Conservation (phyloP, 257 asterid genomes). For the Eustoma russellianum region DNA sequence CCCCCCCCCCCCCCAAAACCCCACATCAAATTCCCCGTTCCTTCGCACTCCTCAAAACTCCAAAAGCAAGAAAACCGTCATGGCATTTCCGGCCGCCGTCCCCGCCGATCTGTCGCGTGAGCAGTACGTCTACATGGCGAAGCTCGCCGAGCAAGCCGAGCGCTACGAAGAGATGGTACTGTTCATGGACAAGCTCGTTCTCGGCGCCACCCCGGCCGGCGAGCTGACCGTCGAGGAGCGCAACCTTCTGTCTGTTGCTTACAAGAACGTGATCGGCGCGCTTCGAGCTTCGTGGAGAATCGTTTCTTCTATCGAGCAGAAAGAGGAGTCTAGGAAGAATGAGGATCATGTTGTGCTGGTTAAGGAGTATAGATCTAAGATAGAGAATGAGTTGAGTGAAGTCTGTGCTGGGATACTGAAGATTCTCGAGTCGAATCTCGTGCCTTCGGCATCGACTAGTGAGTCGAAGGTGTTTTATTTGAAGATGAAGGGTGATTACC, state of each 20-base stretch:
- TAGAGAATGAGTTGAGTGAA: conserved; percentile 24
- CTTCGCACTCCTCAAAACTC: too few species aligned
- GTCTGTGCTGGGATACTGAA: conserved; percentile 22
- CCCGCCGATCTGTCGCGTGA: conserved; percentile 13
- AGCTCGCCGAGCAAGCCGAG: conserved; percentile 25
- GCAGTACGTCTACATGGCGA: conserved; percentile 21
- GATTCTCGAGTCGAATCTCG: conserved; percentile 23
- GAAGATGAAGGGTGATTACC: conserved; percentile 30
- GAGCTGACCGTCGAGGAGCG: conserved; percentile 21
- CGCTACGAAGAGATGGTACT: conserved; percentile 23
- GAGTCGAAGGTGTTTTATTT: conserved; percentile 30
- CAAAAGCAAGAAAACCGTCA: too few species aligned
- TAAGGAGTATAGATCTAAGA: conserved; percentile 16
- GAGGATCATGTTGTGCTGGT: conserved; percentile 13
- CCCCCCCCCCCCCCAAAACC: too few species aligned
- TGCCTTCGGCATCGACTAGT: conserved; percentile 13
- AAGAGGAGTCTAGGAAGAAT: conserved; percentile 19
- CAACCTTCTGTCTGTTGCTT: conserved; percentile 21
- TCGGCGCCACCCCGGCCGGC: conserved; percentile 8
- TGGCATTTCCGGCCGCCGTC: not conserved
- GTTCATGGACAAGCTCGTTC: conserved; percentile 21
- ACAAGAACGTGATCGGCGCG: conserved; percentile 22
- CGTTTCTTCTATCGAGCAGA: conserved; percentile 19
- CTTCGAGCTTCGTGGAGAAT: conserved; percentile 22
- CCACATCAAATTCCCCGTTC: too few species aligned